Conservation (phyloP, 495 filamentous ascomycete species). For the Penicillium tannophilum region DNA sequence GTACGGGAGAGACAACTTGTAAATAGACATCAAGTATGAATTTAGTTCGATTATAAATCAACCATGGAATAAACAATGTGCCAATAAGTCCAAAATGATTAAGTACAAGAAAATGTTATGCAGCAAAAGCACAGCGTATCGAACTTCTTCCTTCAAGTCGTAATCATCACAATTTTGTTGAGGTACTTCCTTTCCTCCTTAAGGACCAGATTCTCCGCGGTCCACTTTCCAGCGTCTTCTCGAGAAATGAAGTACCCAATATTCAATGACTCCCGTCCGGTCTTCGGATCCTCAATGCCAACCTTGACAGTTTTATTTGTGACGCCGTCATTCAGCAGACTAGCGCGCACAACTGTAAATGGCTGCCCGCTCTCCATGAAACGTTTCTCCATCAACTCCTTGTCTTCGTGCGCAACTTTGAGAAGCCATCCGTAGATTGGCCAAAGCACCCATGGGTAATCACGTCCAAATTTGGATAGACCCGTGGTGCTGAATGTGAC, state of each 20-base stretch:
- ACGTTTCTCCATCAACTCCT: slow-evolving; percentile 58
- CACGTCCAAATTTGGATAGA: slow-evolving; percentile 45
- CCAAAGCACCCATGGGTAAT: slow-evolving; percentile 58
- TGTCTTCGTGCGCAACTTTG: slow-evolving; percentile 57
- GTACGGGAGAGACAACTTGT: too few relatives aligned
- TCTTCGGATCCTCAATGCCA: slow-evolving; percentile 43
- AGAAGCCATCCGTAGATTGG: slow-evolving; percentile 38
- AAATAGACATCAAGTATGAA: neutral
- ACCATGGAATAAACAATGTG: too few relatives aligned
- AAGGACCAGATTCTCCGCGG: slow-evolving; percentile 17
- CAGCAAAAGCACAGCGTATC: neutral
- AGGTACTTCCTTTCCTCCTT: slow-evolving; percentile 14
- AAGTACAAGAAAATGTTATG: neutral
- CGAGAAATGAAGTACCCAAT: slow-evolving; percentile 47
- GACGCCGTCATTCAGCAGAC: slow-evolving; percentile 38
- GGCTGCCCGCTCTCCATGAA: slow-evolving; percentile 34
- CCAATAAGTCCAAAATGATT: neutral
- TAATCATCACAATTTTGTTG: slow-evolving; percentile 24
- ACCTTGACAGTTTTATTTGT: slow-evolving; percentile 34
- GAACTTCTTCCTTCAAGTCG: slow-evolving; percentile 2
- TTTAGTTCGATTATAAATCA: too few relatives aligned
- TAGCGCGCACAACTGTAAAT: slow-evolving; percentile 51
- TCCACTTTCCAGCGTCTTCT: slow-evolving; percentile 24
- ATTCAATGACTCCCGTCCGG: slow-evolving; percentile 38
- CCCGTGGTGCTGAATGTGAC: slow-evolving; percentile 58